Conservation (phyloP, 352 stramenopile species). For the Globisporangium emineosum region DNA sequence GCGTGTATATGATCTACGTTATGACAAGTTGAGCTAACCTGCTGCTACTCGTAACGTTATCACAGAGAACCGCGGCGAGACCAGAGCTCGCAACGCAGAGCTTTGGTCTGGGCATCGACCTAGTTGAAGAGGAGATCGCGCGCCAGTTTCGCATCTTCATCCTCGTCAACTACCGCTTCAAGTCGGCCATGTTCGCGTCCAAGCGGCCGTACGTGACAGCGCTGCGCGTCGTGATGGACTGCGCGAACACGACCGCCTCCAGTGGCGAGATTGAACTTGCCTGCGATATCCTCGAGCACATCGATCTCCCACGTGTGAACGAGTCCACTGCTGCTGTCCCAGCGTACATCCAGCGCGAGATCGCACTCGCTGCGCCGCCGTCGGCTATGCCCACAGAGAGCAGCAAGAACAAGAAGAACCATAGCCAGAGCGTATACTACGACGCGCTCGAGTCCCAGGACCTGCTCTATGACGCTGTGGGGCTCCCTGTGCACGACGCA, state of each 20-base stretch:
- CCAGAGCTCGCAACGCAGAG: conserved; percentile 41
- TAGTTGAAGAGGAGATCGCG: conserved; percentile 37
- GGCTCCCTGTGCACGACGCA: conserved; percentile 9
- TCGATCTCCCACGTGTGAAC: conserved; percentile 48
- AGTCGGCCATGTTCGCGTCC: conserved; percentile 48
- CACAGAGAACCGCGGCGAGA: conserved; percentile 32
- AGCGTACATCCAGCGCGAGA: conserved; percentile 42
- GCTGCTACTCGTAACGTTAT: neutral
- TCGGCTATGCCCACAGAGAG: conserved; percentile 19
- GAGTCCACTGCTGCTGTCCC: conserved; percentile 32
- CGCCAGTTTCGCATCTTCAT: conserved; percentile 46
- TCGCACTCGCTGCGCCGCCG: conserved; percentile 33
- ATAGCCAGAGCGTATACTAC: conserved; percentile 42
- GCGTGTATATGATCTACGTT: too few species aligned
- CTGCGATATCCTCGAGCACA: conserved; percentile 60
- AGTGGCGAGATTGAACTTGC: conserved; percentile 18
- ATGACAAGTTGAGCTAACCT: neutral
- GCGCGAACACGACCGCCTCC: conserved; percentile 32
- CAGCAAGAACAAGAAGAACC: conserved; percentile 18
- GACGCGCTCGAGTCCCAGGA: conserved; percentile 56
- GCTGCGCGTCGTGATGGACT: conserved; percentile 56
- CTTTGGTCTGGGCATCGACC: conserved; percentile 31
- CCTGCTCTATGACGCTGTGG: conserved; percentile 26
- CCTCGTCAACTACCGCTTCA: conserved; percentile 59
- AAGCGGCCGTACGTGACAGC: conserved; percentile 57